Conservation (phyloP, 306 rosid species). For the Prunus davidiana region DNA sequence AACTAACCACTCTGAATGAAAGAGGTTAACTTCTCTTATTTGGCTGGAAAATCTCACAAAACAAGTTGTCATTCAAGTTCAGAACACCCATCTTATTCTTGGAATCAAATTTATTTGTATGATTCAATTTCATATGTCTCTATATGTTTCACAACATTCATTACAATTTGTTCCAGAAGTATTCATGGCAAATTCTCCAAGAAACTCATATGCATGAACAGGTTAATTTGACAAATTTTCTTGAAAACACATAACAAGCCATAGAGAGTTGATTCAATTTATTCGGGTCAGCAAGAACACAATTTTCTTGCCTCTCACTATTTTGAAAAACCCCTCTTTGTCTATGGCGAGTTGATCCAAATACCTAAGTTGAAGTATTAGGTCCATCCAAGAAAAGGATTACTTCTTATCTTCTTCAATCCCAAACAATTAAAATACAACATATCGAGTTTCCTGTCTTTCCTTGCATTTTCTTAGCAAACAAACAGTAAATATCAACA, state of each 20-base stretch:
- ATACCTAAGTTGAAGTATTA: background rate
- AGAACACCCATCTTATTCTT: background rate
- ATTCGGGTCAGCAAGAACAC: slow-evolving; percentile 3
- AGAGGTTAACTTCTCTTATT: background rate
- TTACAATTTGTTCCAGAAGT: background rate
- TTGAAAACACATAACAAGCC: background rate
- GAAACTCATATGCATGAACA: background rate
- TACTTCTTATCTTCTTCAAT: background rate
- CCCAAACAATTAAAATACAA: background rate
- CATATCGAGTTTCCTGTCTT: background rate
- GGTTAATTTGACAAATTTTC: background rate
- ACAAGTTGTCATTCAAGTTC: background rate
- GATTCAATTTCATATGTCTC: background rate
- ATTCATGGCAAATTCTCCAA: background rate
- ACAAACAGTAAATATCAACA: slow-evolving; percentile 9
- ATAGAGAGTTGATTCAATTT: background rate
- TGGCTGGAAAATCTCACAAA: background rate
- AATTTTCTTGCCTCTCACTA: background rate
- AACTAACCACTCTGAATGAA: background rate
- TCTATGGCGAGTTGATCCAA: background rate
- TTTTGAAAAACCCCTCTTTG: background rate
- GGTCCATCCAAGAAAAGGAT: background rate
- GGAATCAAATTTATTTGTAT: background rate
- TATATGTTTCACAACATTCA: background rate
- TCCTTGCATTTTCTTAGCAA: background rate